Evolutionary conservation across 306 rosid species (phyloP), one percentile per base, ranked within the genome.

Genomic region (Glycine soja): DNA sequence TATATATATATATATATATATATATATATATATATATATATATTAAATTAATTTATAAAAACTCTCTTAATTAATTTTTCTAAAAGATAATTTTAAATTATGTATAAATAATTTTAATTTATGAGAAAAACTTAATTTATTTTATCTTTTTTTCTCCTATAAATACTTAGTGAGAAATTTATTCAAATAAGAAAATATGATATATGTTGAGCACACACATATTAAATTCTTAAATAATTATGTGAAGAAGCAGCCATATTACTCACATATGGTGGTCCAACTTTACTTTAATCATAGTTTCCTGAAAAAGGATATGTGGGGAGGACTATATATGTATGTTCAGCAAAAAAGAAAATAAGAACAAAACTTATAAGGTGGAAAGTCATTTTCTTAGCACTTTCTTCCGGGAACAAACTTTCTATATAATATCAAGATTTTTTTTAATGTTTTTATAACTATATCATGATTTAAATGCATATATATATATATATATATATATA

Each of bases 361-460:
- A 45, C 63, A 65, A 72, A 81, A 84, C 8, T 74, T 15, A 65
- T 32, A 81, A 47, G 85, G 80, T 85, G 77, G 58, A 72, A 66
- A 57, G 88, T 79, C 85, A 47, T 81, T 85, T 76, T 85, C 88
- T 16, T 13, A 57, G 74, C 63, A 68, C 77, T 48, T 74, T 68
- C 38, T 38, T 70, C 38, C 13, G 19, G 77, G 80, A 69, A 74
- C 84, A 84, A 62, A 74, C 74, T 50, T 79, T 32, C 46, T 18
- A 48, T 58, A 15, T 63, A 19, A 43, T 47, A 75, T 64, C 53
- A 83, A 70, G 6, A 53, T 10, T 45, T 48, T 24, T 24, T 12
- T 45, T 38, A 2, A 38, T 24, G 30, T 66, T 30, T 15, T 71
- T 40, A 72, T 72, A 15, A 67, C 50, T 30, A 36, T 18, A 71